These are phyloP conservation scores for Phytophthora pinifolia DNA, from an alignment of 352 stramenopile genomes.

Conservation along the genomic window DNA sequence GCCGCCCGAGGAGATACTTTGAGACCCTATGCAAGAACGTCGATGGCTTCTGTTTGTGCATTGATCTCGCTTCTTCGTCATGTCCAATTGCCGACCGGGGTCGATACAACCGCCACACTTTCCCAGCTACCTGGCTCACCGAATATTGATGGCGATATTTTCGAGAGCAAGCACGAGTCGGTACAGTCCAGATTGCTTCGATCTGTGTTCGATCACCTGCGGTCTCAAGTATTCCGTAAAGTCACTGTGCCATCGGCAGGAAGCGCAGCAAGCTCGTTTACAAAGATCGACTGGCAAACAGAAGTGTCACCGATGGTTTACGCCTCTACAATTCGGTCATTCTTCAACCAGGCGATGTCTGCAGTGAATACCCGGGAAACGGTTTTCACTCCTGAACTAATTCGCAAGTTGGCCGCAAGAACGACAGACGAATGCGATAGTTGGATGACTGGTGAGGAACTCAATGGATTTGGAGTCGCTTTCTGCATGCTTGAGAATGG, in stretches of 20 bases:
- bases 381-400: constrained; percentile 34
- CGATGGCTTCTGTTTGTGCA: constrained; percentile 35
- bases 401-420: constrained; percentile 39
- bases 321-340: constrained; percentile 37
- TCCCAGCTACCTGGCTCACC: constrained; percentile 3
- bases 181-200: constrained; percentile 32
- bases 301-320: constrained; percentile 39
- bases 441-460: constrained; percentile 24
- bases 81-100: constrained; percentile 24
- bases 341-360: constrained; percentile 27
- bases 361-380: constrained; percentile 12
- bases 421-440: constrained; percentile 24
- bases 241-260: constrained; percentile 2
- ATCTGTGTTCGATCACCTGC: constrained; percentile 43
- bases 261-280: constrained; percentile 22
- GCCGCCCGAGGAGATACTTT: constrained; percentile 28
- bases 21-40: constrained; percentile 31
- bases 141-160: constrained; percentile 11
- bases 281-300: constrained; percentile 36
- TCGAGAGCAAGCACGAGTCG: constrained; percentile 15
- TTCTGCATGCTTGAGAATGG: constrained; percentile 49
- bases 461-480: constrained; percentile 54
- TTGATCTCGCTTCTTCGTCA: constrained; percentile 33
- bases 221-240: constrained; percentile 30
- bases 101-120: not conserved